Conservation (phyloP, 371 early-diverging fungal genomes). For the Lichtheimia corymbifera region DNA sequence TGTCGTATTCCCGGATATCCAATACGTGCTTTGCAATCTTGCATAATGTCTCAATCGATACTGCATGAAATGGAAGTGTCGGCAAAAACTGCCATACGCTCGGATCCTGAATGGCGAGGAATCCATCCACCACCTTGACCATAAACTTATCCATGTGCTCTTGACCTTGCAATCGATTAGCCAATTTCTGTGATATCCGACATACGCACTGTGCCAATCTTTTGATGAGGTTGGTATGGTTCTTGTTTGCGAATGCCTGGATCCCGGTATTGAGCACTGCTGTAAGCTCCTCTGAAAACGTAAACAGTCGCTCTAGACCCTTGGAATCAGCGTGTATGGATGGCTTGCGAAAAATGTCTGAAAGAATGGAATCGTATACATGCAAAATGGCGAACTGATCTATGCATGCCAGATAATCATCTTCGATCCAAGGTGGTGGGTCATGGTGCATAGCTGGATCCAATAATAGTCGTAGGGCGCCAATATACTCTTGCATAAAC, state of each 20-base stretch:
- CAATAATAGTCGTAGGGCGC: slow-evolving; percentile 28
- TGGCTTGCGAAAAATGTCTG: background rate
- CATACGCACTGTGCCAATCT: slow-evolving; percentile 47
- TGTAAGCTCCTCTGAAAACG: slow-evolving; percentile 28
- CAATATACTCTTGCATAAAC: slow-evolving; percentile 27
- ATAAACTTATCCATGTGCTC: slow-evolving; percentile 22
- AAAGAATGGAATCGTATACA: slow-evolving; percentile 14
- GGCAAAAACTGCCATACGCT: slow-evolving; percentile 53
- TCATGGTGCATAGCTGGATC: slow-evolving; percentile 26
- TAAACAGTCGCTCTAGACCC: slow-evolving; percentile 15
- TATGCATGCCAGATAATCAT: slow-evolving; percentile 58
- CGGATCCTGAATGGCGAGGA: slow-evolving; percentile 26
- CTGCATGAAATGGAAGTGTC: slow-evolving; percentile 47
- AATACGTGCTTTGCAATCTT: slow-evolving; percentile 28
- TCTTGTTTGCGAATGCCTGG: slow-evolving; percentile 16
- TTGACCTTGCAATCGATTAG: slow-evolving; percentile 20
- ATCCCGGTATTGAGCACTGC: slow-evolving; percentile 25
- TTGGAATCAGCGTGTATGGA: background rate
- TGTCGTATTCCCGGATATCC: slow-evolving; percentile 17
- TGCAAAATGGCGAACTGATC: slow-evolving; percentile 61
- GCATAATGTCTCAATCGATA: slow-evolving; percentile 43
- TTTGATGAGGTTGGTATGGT: slow-evolving; percentile 29
- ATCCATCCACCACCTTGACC: slow-evolving; percentile 13
- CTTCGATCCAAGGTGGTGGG: slow-evolving; percentile 55
- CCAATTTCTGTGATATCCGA: slow-evolving; percentile 36